phyloP scores from a whole-genome alignment of 2,329 filamentous ascomycete genomes.

The Colletotrichum agaves region DNA sequence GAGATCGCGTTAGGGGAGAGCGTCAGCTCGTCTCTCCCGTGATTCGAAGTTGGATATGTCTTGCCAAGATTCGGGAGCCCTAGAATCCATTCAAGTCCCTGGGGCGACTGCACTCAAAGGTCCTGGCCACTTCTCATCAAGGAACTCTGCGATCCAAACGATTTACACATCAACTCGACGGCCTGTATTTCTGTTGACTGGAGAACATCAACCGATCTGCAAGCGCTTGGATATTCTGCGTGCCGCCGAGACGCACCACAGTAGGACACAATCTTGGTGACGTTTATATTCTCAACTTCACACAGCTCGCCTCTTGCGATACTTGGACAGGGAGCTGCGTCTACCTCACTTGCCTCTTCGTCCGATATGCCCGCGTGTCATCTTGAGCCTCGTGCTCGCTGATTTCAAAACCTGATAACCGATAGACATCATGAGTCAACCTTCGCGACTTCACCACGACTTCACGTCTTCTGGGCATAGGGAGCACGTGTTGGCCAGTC shows the following conservation, averaged over 20 bases:
- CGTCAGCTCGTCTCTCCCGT: not conserved
- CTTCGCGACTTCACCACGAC: not conserved
- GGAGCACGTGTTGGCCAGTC: not conserved
- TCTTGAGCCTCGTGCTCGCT: constrained; percentile 11
- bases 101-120: not conserved
- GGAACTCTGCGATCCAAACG: no score
- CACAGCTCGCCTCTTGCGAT: not conserved
- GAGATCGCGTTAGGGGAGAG: not conserved
- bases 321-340: not conserved
- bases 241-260: not conserved
- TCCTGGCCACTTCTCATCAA: no score
- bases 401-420: not conserved
- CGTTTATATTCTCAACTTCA: not conserved
- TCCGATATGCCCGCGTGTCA: constrained; percentile 16
- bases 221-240: constrained; percentile 10
- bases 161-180: no score
- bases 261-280: not conserved
- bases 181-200: constrained; percentile 4
- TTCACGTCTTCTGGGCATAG: not conserved
- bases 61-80: constrained; percentile 15
- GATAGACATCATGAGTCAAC: not conserved
- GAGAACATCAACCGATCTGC: not conserved
- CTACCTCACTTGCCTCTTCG: not conserved
- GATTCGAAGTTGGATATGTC: not conserved
- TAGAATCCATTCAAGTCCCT: constrained; percentile 2